Evolutionary conservation across 176 grass and related monocot genomes (phyloP).

Genomic region (Elymus sibiricus): DNA sequence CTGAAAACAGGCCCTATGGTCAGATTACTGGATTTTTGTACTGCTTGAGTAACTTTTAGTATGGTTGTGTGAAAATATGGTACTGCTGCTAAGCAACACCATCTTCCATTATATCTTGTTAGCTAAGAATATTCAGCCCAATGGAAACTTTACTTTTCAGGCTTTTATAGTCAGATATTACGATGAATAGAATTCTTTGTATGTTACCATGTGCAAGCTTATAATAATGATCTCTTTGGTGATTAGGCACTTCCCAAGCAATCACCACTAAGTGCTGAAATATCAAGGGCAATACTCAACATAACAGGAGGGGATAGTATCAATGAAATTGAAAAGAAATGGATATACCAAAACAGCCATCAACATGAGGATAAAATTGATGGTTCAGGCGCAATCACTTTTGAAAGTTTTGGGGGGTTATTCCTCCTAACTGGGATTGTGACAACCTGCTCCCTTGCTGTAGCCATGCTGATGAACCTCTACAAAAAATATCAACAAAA

Average conservation of each 20-base stretch:
- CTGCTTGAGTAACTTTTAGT: not conserved
- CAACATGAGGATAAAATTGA: constrained; percentile 28
- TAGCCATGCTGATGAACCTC: not conserved
- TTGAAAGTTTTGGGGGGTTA: constrained; percentile 33
- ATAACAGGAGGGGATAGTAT: constrained; percentile 44
- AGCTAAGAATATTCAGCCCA: not conserved
- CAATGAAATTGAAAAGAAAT: constrained; percentile 41
- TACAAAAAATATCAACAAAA: not conserved
- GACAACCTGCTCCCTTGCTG: constrained; percentile 12
- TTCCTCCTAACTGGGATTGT: constrained; percentile 37
- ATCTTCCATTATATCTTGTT: not conserved
- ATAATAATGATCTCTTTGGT: not conserved
- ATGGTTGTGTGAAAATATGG: not conserved
- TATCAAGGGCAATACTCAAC: constrained; percentile 55
- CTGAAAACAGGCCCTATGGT: not conserved
- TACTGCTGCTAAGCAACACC: not conserved
- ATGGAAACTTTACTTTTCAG: not conserved
- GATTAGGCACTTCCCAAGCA: constrained; percentile 31
- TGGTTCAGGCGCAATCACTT: constrained; percentile 32
- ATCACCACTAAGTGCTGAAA: constrained; percentile 27
- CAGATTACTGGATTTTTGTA: constrained; percentile 3
- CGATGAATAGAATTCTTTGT: not conserved
- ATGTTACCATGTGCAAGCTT: not conserved
- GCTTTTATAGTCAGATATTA: not conserved
- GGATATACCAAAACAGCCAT: constrained; percentile 37